Percentiles rank a stretch among this genome's conserved stretches.
Conservation (phyloP, 108 stramenopile genomes). For the Discostella stelligeroides region DNA sequence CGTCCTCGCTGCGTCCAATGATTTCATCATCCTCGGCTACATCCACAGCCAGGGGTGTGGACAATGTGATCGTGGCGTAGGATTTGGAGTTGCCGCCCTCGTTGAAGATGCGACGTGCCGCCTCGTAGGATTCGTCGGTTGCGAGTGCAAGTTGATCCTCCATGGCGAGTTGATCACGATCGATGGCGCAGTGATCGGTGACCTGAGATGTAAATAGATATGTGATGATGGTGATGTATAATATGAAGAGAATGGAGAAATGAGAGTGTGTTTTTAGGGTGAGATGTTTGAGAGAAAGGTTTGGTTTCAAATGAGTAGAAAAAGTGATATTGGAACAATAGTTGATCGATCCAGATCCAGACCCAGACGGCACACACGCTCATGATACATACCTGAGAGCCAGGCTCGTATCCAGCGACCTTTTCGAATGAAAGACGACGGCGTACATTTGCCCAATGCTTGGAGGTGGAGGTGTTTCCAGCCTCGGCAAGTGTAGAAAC, state of each 20-base stretch:
- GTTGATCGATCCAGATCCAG: no score
- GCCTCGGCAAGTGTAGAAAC: not conserved
- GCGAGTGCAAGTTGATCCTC: slow-evolving; percentile 42
- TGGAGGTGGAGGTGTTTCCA: slow-evolving; percentile 2
- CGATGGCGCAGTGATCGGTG: slow-evolving; percentile 64
- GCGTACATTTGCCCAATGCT: slow-evolving; percentile 26
- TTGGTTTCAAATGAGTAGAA: no score
- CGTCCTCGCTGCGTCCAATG: slow-evolving; percentile 48
- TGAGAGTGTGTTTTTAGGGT: no score
- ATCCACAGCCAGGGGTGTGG: slow-evolving; percentile 30
- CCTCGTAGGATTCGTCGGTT: slow-evolving; percentile 38
- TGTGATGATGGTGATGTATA: not conserved
- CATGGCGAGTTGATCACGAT: slow-evolving; percentile 73
- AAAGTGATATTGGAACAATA: no score
- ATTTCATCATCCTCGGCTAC: slow-evolving; percentile 41
- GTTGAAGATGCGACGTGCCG: slow-evolving; percentile 57
- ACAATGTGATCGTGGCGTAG: slow-evolving; percentile 56
- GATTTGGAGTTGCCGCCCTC: slow-evolving; percentile 74
- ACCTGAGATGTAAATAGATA: slow-evolving; percentile 22
- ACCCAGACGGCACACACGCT: slow-evolving; percentile 37
- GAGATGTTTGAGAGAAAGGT: no score
- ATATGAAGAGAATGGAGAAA: not conserved
- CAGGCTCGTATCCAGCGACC: slow-evolving; percentile 70
- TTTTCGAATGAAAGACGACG: slow-evolving; percentile 41
- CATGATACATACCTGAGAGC: slow-evolving; percentile 42